Conservation (phyloP, 73 alveolate genomes). For the Diophrys appendiculata region DNA sequence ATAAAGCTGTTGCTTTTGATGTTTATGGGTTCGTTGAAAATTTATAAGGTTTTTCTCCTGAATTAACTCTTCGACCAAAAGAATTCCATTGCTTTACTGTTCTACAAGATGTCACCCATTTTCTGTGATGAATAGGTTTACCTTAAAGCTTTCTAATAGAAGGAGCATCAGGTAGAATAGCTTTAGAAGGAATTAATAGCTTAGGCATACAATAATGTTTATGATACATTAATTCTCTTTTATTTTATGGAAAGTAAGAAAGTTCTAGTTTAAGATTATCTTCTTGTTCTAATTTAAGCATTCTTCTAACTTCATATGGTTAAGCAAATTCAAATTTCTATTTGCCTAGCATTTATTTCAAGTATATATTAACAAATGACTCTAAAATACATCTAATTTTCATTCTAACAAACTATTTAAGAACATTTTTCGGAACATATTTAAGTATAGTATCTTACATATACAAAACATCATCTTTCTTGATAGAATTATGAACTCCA, state of each 20-base stretch:
- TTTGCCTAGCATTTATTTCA: not conserved
- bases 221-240: not conserved
- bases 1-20: not conserved
- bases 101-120: not conserved
- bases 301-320: not conserved
- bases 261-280: not conserved
- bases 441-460: not conserved
- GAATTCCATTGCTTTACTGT: not conserved
- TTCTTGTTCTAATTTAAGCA: not conserved
- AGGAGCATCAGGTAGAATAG: not conserved
- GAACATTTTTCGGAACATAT: not conserved
- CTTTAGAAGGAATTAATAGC: not conserved
- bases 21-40: not conserved
- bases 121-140: not conserved
- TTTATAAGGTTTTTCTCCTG: not conserved
- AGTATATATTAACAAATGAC: not conserved
- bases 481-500: not conserved
- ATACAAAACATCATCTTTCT: not conserved
- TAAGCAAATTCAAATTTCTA: not conserved
- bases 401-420: not conserved
- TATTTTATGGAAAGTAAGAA: not conserved
- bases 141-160: not conserved
- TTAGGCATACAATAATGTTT: not conserved
- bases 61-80: not conserved
- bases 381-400: not conserved